Base-by-base conservation (phyloP, 169 alveolate genomes). In the Cryptosporidium viatorum region DNA sequence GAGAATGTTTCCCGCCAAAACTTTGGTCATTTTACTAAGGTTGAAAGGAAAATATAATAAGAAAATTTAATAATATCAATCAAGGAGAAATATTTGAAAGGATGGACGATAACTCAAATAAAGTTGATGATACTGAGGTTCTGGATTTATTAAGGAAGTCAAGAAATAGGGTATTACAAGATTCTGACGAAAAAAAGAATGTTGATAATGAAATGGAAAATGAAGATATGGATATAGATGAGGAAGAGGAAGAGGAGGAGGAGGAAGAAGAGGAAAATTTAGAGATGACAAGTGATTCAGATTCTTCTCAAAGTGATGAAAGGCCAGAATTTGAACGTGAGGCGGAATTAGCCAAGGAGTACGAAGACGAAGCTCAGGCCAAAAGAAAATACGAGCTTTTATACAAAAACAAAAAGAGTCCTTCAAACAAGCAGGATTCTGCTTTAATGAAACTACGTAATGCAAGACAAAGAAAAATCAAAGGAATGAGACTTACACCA, bases 251-350 rank as follows among this genome's bases (percentile, higher is more conserved):
- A 8, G 84, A 70, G 39, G 58, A 39, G 5, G 65, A 23, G 21
- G 84, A 70, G 6, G 84, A 70, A n/a, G 65, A 50, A 23, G 89
- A 80, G 33, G 75, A 80, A 26, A 48, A 33, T 2, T 16, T 65
- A 3, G 71, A 65, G 3, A 31, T 65, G 71, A 65, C 41, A 8
- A 65, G 71, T 7, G 71, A 33, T 14, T 35, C 71, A n/a, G 71
- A 65, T 35, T 29, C 59, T 14, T 33, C 41, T 1, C 23, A 29
- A 7, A 31, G 26, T 12, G 59, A 41, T 26, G 45, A 70, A 45
- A 45, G 59, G 3, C 89, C 89, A 35, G 89, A 80, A 62, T 80
- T 80, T 80, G 89, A 80, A 41, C 55, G 73, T 21, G 89, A 80
- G 33, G 89, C 89, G 1, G 74, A 80, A 67, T 39, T 80, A 10